A percentile compares a stretch with the other conserved stretches of the same genome.
phyloP scores from a whole-genome alignment of 257 asterid genomes.

The Jacaranda copaia region DNA sequence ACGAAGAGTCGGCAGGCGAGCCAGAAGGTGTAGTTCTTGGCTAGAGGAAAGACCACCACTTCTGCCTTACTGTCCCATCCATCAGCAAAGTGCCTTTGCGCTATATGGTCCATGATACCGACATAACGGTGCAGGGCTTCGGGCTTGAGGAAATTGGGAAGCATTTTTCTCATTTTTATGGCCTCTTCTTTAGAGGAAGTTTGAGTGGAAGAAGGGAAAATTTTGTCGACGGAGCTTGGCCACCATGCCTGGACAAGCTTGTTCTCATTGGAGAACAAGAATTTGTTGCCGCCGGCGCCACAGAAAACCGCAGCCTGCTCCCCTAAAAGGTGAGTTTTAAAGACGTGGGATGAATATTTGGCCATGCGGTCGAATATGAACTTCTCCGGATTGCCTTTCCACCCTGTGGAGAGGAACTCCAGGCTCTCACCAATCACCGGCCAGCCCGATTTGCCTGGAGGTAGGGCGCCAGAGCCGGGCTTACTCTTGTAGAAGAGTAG shows the following conservation, averaged over 20 bases:
- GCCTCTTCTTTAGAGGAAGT: constrained; percentile 57
- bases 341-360: constrained; percentile 50
- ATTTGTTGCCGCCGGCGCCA: constrained; percentile 61
- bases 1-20: constrained; percentile 58
- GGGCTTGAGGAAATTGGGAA: constrained; percentile 62
- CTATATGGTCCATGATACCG: constrained; percentile 62
- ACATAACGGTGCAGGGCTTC: constrained; percentile 68
- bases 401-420: constrained; percentile 53
- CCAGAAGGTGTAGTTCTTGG: constrained; percentile 65
- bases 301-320: constrained; percentile 58
- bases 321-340: constrained; percentile 56
- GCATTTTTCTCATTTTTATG: constrained; percentile 60
- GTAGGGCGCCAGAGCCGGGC: constrained; percentile 36
- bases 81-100: constrained; percentile 51
- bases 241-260: constrained; percentile 69
- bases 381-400: constrained; percentile 60
- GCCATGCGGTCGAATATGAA: constrained; percentile 58
- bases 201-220: constrained; percentile 55
- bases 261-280: constrained; percentile 66
- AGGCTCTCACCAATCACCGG: constrained; percentile 65
- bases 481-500: constrained; percentile 50
- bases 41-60: constrained; percentile 49
- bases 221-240: constrained; percentile 56
- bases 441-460: constrained; percentile 65
- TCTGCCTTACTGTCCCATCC: constrained; percentile 52